Evolutionary conservation across 2,329 filamentous ascomycete species (phyloP), one percentile per base, ranked within the genome.

Genomic region (Microcyclosporella mali): DNA sequence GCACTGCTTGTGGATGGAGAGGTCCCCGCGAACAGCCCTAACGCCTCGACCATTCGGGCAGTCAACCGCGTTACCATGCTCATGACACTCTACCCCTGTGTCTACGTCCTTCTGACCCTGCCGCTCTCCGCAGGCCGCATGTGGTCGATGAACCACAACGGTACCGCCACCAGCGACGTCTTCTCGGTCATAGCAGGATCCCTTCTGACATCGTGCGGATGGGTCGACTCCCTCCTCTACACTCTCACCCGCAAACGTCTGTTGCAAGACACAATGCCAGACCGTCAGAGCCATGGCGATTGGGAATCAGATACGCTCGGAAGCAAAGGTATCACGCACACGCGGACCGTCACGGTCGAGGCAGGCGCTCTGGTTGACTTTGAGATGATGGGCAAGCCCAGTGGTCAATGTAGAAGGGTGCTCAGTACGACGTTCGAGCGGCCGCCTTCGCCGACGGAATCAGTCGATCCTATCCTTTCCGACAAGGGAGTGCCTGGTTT

Each of bases 101-200:
- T 85, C 49, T 85, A 85, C 58, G 71, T 84, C 6, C 53, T 82
- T n/a, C 82, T 82, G 57, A 85, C 82, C 0, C 70, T 81, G 0
- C 82, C 82, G 0, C 68, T 86, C 1, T 80, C 81, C 3, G 70
- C 33, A 39, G 79, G 80, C 11, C 75, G 82, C 46, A 79, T 85
- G 56, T 73, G 74, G 12, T 73, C 72, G 15, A 82, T 85, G 74
- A 71, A 75, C 0, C 74, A 76, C 1, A 63, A 67, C 8, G 52
- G 52, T 33, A 37, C 33, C 8, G 37, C 43, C 1, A 43, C 52
- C 2, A 65, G 67, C 12, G 66, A 66, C 15, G 56, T 63, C 2
- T 66, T 67, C 12, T 70, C 76, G 40, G 74, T 71, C 53, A 63
- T 73, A 15, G 70, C 74, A 0, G 77, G 75, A 25, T 69, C 74